A percentile compares a stretch with the other conserved stretches of the same genome.
phyloP scores from a whole-genome alignment of 257 asterid genomes.

The Lavandula angustifolia region DNA sequence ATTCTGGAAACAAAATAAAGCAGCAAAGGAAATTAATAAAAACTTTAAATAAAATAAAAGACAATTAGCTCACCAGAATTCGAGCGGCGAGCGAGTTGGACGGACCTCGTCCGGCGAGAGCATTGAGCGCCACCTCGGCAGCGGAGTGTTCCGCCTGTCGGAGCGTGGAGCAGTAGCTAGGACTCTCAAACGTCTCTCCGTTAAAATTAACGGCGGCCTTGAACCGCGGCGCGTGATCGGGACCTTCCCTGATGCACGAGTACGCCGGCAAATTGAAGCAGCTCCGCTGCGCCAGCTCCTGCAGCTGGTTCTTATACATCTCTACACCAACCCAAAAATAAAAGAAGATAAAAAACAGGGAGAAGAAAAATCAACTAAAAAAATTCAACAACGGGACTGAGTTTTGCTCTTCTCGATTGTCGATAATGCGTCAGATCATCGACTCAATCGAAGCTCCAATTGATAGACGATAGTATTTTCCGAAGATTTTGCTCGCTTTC shows the following conservation, averaged over 20 bases:
- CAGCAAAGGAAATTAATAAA: background rate
- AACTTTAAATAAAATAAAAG: background rate
- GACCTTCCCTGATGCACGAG: conserved; percentile 75
- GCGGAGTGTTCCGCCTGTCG: conserved; percentile 94
- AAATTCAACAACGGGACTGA: conserved; percentile 28
- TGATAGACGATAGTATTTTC: conserved; percentile 32
- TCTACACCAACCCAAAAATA: conserved; percentile 30
- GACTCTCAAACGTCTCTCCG: conserved; percentile 84
- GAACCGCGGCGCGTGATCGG: conserved; percentile 95
- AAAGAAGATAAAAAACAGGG: background rate
- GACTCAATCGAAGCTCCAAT: conserved; percentile 30
- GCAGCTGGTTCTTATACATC: conserved; percentile 89
- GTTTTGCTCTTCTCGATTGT: conserved; percentile 14
- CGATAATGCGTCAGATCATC: conserved; percentile 42
- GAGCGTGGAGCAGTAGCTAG: conserved; percentile 80
- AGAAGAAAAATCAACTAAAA: conserved; percentile 3
- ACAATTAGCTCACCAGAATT: conserved; percentile 52
- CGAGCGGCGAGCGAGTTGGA: conserved; percentile 76
- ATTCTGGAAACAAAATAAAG: background rate
- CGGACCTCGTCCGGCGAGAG: conserved; percentile 70
- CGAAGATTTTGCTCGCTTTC: conserved; percentile 18
- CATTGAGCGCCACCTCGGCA: conserved; percentile 81
- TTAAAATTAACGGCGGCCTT: conserved; percentile 77
- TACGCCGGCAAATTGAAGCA: conserved; percentile 89
- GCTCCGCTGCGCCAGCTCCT: conserved; percentile 95